phyloP scores from a whole-genome alignment of 2,329 filamentous ascomycete species.

The Scortechinia acanthostroma region DNA sequence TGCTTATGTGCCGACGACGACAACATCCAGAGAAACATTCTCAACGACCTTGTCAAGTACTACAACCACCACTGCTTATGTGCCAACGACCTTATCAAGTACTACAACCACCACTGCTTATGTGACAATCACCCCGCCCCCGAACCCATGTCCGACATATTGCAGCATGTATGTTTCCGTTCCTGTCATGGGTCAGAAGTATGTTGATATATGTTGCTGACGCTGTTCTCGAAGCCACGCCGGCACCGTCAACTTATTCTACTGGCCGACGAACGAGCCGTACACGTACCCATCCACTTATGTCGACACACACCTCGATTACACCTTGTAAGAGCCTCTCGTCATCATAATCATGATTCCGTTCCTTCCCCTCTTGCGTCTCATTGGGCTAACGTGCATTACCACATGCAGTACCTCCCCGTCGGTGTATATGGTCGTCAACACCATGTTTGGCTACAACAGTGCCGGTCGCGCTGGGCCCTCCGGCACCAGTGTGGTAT shows the following conservation, averaged over 20 bases:
- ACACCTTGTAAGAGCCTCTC: conserved; percentile 22
- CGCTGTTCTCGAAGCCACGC: conserved; percentile 10
- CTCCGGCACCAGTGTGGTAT: conserved; percentile 16
- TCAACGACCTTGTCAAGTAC: no score
- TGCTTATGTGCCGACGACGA: no score
- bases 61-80: background rate
- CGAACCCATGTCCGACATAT: conserved; percentile 16
- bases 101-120: background rate
- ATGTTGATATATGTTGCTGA: conserved; percentile 6
- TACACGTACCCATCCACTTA: conserved; percentile 21
- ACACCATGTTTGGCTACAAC: conserved; percentile 22
- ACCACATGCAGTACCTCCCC: conserved; percentile 22
- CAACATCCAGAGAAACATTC: no score
- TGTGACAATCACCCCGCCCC: conserved; percentile 5
- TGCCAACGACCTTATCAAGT: conserved; percentile 3
- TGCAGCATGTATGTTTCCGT: conserved; percentile 21
- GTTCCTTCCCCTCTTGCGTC: background rate
- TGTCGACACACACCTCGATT: conserved; percentile 14
- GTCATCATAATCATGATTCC: background rate
- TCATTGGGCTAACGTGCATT: no score
- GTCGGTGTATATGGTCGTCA: conserved; percentile 26
- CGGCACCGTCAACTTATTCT: conserved; percentile 21
- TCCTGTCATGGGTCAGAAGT: background rate
- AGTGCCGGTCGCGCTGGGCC: conserved; percentile 17
- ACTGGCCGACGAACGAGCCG: conserved; percentile 20